A percentile compares a stretch with the other conserved stretches of the same genome.
phyloP scores from a whole-genome alignment of 2,329 filamentous ascomycete species.

The Domatiomyces catenatus region DNA sequence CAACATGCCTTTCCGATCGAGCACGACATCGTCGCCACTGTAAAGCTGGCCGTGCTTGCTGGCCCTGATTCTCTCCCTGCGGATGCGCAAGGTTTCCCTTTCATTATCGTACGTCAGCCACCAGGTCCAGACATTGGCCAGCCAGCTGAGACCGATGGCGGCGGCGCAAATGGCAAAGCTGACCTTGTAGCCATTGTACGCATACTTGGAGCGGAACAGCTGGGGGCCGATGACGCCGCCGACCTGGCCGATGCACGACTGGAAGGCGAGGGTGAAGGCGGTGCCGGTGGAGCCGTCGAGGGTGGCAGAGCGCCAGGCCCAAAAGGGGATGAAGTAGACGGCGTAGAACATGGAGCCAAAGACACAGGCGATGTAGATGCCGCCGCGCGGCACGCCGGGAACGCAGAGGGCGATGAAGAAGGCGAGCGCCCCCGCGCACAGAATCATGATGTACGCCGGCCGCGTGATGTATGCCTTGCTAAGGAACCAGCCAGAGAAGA shows the following conservation, averaged over 20 bases:
- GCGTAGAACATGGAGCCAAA: constrained; percentile 32
- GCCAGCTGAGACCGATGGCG: constrained; percentile 23
- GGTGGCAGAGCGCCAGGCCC: constrained; percentile 36
- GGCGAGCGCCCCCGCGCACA: constrained; percentile 27
- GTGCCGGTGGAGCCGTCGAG: constrained; percentile 33
- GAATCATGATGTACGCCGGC: constrained; percentile 27
- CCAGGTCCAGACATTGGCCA: constrained; percentile 29
- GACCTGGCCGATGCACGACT: constrained; percentile 37
- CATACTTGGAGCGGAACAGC: constrained; percentile 32
- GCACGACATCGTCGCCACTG: constrained; percentile 19
- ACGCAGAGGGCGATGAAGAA: constrained; percentile 32
- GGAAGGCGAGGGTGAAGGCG: constrained; percentile 36
- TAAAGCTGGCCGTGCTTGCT: constrained; percentile 18
- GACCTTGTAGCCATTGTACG: constrained; percentile 30
- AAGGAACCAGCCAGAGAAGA: constrained; percentile 28
- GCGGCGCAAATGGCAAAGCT: constrained; percentile 29
- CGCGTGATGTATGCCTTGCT: constrained; percentile 27
- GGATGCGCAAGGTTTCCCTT: constrained; percentile 24
- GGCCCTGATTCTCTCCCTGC: constrained; percentile 19
- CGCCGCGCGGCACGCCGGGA: constrained; percentile 19
- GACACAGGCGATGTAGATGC: constrained; percentile 31
- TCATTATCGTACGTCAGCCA: constrained; percentile 29
- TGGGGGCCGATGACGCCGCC: constrained; percentile 35
- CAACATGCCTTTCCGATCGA: neutral
- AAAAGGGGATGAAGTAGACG: constrained; percentile 32